A percentile compares a stretch with the other conserved stretches of the same genome.
Conservation (phyloP, 2,329 filamentous ascomycete species). For the Pseudogymnoascus sp. region DNA sequence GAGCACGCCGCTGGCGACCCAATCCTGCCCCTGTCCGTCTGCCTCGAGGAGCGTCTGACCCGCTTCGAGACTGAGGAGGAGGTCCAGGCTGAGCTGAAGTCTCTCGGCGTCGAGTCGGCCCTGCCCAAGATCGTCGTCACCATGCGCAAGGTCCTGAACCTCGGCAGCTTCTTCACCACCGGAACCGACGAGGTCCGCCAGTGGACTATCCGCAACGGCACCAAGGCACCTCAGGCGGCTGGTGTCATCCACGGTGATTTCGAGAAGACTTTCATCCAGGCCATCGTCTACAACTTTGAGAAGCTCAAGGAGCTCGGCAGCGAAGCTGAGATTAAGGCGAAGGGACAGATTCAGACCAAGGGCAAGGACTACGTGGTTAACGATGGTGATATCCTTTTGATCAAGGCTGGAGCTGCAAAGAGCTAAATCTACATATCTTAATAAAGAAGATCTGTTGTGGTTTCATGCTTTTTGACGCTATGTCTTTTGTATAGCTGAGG, state of each 20-base stretch:
- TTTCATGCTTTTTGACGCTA: constrained; percentile 1
- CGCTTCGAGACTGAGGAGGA: constrained; percentile 69
- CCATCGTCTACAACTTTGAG: constrained; percentile 82
- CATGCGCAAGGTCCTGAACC: constrained; percentile 86
- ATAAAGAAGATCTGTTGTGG: background rate
- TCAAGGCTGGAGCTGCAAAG: constrained; percentile 84
- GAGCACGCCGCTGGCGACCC: constrained; percentile 78
- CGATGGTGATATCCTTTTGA: constrained; percentile 73
- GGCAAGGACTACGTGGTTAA: constrained; percentile 93
- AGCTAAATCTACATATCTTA: constrained; percentile 30
- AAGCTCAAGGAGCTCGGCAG: constrained; percentile 78
- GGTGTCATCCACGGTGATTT: constrained; percentile 98
- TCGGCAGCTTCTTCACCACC: constrained; percentile 95
- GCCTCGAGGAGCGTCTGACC: constrained; percentile 85
- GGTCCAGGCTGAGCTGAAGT: constrained; percentile 80
- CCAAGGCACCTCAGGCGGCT: constrained; percentile 93
- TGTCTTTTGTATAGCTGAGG: constrained; percentile 6
- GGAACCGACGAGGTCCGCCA: constrained; percentile 94
- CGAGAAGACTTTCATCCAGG: constrained; percentile 99
- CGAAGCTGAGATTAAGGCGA: constrained; percentile 79
- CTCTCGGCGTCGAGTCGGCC: constrained; percentile 73
- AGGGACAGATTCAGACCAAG: constrained; percentile 97
- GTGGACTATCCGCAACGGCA: constrained; percentile 94
- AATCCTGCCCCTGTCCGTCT: constrained; percentile 86
- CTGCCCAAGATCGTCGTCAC: constrained; percentile 84